Base-by-base conservation (phyloP, 306 rosid genomes). In the Luffa aegyptiaca region DNA sequence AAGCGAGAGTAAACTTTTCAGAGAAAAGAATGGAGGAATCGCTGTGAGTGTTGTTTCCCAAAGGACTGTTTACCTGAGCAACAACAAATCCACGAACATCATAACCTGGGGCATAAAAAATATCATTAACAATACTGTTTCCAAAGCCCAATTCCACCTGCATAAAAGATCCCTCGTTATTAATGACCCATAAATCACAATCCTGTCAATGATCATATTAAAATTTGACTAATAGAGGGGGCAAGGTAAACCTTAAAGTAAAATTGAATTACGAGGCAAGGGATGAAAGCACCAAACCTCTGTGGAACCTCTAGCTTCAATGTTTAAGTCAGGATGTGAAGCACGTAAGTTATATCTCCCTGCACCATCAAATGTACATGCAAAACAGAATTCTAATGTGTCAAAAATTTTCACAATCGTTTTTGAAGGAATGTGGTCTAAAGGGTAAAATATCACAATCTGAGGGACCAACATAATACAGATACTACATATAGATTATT, bases 91-190 rank as follows among this genome's bases (percentile, higher is more conserved):
- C 99, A 70, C 81, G 86, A 64, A 95, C 83, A 84, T 90, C 87
- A 81, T 93, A 91, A 63, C 99, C 99, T 81, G 96, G 86, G 81
- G 91, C 93, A 82, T 80, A 91, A 90, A 96, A 91, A 81, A 89
- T 81, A 65, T 93, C 94, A 39, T 86, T 92, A 65, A 87, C 88
- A 48, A 84, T 44, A 36, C 83, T 84, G 74, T 96, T 96, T 82
- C 97, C 98, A 82, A 96, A 93, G 59, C 97, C 93, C 85, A 96
- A 76, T 64, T 91, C 90, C 82, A 96, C 92, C 99, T 96, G 97
- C 86, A 85, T 85, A 58, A 84, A 64, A 77, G 61, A 77, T 71
- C 26, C 56, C 73, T 68, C 63, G 42, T 75, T 66, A 51, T 63
- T 81, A 82, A 76, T 76, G 77, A 33, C 64, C 71, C 81, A 82